These are phyloP conservation scores for Vitis rupestris DNA, from an alignment of 164 flowering plant genomes.

Conservation along the genomic window DNA sequence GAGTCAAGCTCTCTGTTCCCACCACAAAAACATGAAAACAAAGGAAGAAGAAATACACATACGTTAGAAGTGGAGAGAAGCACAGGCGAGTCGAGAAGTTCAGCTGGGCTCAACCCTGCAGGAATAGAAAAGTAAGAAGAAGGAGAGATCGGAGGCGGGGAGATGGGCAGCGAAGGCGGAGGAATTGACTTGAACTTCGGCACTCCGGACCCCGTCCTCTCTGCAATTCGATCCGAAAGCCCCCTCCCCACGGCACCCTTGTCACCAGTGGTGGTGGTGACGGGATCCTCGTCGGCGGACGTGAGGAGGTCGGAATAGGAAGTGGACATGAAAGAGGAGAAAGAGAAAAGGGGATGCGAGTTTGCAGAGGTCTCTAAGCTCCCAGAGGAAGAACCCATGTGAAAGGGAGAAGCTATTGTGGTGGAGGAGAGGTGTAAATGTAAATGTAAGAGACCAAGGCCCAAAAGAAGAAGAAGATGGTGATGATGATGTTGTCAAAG, in stretches of 20 bases:
- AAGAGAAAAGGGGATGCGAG: conserved; percentile 33
- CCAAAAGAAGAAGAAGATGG: conserved; percentile 5
- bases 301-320: conserved; percentile 51
- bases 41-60: conserved; percentile 10
- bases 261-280: background rate
- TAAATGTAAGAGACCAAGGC: background rate
- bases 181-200: conserved; percentile 63
- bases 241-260: conserved; percentile 7
- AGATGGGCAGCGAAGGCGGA: conserved; percentile 53
- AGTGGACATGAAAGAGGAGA: conserved; percentile 41
- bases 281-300: conserved; percentile 13
- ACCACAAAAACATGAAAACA: background rate
- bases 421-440: background rate
- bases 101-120: conserved; percentile 58
- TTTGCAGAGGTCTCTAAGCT: conserved; percentile 38
- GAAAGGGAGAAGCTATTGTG: conserved; percentile 4
- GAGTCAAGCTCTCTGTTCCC: background rate
- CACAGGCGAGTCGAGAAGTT: conserved; percentile 62
- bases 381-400: conserved; percentile 41
- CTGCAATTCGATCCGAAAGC: conserved; percentile 35
- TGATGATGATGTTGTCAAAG: background rate
- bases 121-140: conserved; percentile 63
- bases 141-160: conserved; percentile 46
- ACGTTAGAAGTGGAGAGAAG: conserved; percentile 43
- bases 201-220: conserved; percentile 43